Evolutionary conservation across 768 basidiomycete genomes (phyloP).

Genomic region (Lyophyllum shimeji): DNA sequence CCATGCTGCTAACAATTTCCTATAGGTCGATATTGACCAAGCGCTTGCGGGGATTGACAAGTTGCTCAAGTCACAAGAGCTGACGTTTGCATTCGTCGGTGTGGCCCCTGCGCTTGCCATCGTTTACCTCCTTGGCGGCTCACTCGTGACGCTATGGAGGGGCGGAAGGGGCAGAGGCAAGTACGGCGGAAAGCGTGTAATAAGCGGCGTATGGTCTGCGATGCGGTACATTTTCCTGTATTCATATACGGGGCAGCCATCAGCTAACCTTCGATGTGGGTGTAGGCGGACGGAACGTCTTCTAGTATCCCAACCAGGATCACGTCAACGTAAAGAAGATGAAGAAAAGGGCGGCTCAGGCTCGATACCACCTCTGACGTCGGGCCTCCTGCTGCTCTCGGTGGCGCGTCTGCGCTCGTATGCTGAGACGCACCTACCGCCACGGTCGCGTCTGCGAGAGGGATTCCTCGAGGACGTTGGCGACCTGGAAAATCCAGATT

Average conservation of each 20-base stretch:
- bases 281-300: constrained; percentile 67
- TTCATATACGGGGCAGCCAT: neutral
- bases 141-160: constrained; percentile 47
- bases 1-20: neutral
- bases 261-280: neutral
- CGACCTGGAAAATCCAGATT: constrained; percentile 73
- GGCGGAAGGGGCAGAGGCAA: constrained; percentile 47
- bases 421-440: constrained; percentile 56
- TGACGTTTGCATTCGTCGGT: constrained; percentile 96
- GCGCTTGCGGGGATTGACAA: constrained; percentile 91
- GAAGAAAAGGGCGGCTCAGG: constrained; percentile 15
- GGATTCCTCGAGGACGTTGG: constrained; percentile 85
- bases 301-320: constrained; percentile 47
- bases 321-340: constrained; percentile 4
- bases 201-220: constrained; percentile 64
- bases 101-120: constrained; percentile 87
- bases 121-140: constrained; percentile 66
- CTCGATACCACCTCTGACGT: constrained; percentile 48
- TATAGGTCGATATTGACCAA: constrained; percentile 90
- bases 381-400: constrained; percentile 74
- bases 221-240: constrained; percentile 50
- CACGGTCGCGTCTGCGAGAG: constrained; percentile 60
- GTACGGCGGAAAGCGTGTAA: constrained; percentile 57
- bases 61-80: constrained; percentile 88
- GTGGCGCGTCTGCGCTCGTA: constrained; percentile 66